These are phyloP conservation scores for Fraxinus baroniana DNA, from an alignment of 305 asterid species.

Conservation along the genomic window DNA sequence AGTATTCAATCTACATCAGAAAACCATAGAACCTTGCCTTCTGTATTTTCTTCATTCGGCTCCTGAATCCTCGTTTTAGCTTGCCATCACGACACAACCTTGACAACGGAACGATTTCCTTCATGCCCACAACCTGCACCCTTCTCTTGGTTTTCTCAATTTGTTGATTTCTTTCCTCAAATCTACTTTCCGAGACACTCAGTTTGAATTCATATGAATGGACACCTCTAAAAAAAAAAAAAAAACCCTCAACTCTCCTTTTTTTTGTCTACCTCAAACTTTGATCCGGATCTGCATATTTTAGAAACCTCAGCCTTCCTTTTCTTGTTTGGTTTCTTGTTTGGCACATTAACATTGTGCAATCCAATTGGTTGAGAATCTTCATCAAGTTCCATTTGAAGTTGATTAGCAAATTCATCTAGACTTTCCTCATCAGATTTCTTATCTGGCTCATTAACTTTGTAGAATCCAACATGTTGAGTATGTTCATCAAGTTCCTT, in stretches of 20 bases:
- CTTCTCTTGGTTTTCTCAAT: not conserved
- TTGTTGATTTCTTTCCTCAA: not conserved
- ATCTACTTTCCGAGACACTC: not conserved
- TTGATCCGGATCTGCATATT: constrained; percentile 12
- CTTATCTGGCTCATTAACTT: not conserved
- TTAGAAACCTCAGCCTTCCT: not conserved
- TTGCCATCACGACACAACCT: not conserved
- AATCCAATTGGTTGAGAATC: not conserved
- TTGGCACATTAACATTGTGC: not conserved
- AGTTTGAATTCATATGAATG: not conserved
- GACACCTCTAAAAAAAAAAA: too few relatives aligned
- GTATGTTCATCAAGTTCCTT: not conserved
- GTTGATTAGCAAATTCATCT: not conserved
- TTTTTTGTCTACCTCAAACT: not conserved
- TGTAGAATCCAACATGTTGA: not conserved
- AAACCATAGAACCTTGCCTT: not conserved
- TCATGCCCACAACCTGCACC: not conserved
- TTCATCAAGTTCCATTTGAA: not conserved
- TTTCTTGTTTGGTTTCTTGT: not conserved
- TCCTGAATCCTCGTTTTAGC: not conserved
- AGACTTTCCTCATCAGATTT: not conserved
- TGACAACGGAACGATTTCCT: not conserved
- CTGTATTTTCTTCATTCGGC: not conserved
- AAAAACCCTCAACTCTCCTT: too few relatives aligned
- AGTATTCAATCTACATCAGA: not conserved